Evolutionary conservation across 1,284 basidiomycete genomes (phyloP).

Genomic region (Malassezia caprae): DNA sequence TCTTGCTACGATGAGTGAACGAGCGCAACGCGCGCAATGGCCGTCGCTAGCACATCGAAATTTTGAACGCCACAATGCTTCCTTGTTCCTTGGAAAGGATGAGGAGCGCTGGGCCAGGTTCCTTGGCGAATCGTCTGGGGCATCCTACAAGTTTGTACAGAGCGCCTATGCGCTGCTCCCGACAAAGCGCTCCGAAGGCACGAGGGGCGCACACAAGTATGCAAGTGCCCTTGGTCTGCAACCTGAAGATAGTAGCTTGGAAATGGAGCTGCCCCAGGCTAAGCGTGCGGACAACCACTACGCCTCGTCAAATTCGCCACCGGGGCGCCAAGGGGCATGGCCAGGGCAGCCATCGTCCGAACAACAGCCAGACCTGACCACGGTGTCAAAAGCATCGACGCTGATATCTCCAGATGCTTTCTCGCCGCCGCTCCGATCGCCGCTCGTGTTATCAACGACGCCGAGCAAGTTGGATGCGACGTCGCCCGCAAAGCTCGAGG

Average conservation of each 20-base stretch:
- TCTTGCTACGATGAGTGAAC: neutral
- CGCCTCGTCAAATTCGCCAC: neutral
- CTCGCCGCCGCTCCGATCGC: neutral
- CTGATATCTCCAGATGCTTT: neutral
- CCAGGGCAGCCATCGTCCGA: neutral
- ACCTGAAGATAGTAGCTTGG: neutral
- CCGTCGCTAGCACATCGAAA: neutral
- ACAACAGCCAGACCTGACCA: neutral
- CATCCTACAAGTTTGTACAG: constrained; percentile 15
- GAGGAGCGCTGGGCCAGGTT: constrained; percentile 40
- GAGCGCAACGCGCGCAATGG: neutral
- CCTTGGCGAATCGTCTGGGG: constrained; percentile 24
- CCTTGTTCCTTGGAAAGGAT: constrained; percentile 42
- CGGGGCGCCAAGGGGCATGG: neutral
- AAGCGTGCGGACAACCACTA: neutral
- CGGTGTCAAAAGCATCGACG: neutral
- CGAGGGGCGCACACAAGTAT: constrained; percentile 3
- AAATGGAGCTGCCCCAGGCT: neutral
- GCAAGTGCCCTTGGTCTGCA: constrained; percentile 12
- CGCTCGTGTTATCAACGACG: neutral
- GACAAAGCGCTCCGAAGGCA: neutral
- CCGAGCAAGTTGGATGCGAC: neutral
- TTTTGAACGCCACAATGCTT: constrained; percentile 22
- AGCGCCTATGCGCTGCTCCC: constrained; percentile 1
- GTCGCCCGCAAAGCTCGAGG: neutral